phyloP scores from a whole-genome alignment of 1,284 basidiomycete species.

The Ceratorhiza oryzae-sativae region DNA sequence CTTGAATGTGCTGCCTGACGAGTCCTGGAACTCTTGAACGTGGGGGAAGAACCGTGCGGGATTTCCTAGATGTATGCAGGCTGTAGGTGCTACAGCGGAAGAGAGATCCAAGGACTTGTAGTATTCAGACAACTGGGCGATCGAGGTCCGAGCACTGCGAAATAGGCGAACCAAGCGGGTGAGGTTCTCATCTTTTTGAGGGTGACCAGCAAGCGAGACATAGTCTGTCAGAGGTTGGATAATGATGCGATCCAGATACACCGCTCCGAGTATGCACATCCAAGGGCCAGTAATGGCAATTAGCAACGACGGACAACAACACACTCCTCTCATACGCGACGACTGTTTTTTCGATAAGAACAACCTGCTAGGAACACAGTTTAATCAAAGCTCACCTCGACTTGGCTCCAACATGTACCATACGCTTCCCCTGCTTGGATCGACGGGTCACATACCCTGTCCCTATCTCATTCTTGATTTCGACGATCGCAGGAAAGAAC shows the following conservation, averaged over 20 bases:
- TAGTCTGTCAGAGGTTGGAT: slow-evolving; percentile 48
- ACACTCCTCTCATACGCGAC: slow-evolving; percentile 42
- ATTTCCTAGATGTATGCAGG: background rate
- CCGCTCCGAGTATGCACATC: slow-evolving; percentile 47
- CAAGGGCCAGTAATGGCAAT: slow-evolving; percentile 49
- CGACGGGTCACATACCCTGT: slow-evolving; percentile 24
- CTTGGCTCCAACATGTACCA: slow-evolving; percentile 16
- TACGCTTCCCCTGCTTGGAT: slow-evolving; percentile 19
- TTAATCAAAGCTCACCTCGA: background rate
- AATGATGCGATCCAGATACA: slow-evolving; percentile 47
- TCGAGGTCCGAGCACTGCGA: background rate
- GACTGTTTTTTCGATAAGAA: background rate
- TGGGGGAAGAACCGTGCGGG: slow-evolving; percentile 18
- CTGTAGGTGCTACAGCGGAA: background rate
- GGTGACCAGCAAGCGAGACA: slow-evolving; percentile 1
- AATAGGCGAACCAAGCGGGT: slow-evolving; percentile 2
- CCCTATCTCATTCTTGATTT: slow-evolving; percentile 34
- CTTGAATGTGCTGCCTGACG: background rate
- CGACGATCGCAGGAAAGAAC: slow-evolving; percentile 5
- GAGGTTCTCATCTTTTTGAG: background rate
- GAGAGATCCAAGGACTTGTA: slow-evolving; percentile 8
- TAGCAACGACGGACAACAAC: slow-evolving; percentile 50
- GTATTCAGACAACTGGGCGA: slow-evolving; percentile 13
- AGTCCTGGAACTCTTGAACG: background rate
- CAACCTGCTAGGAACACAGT: background rate